Base-by-base conservation (phyloP, 1,284 basidiomycete genomes). In the Inonotus obliquus region DNA sequence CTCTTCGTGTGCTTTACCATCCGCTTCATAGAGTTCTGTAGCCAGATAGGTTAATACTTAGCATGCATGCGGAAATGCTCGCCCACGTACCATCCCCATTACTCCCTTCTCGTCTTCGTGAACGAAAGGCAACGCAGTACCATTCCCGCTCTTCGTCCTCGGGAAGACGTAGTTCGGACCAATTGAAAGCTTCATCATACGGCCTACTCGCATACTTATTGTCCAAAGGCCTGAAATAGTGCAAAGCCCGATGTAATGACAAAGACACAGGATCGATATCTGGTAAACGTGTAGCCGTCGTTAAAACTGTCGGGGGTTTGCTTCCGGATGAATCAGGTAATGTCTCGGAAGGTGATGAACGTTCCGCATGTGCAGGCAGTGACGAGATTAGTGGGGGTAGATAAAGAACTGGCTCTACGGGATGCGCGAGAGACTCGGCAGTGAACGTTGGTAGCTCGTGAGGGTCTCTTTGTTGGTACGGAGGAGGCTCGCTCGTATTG, bases 81-180 rank as follows among this genome's bases (percentile, higher is more conserved):
- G 25, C 32, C 9, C 66, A 67, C 87, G 73, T 68, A 92, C 89
- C 76, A 65, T 75, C 78, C 25, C 83, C 81, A 65, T 92, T 84
- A 67, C 87, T 89, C 21, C 84, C 88, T 6, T 78, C 74, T 67
- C 85, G 87, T 38, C 94, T 80, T 67, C 83, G 84, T 64, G 89
- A 92, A n/a, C 92, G 80, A 73, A 96, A 96, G 10, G 86, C 92
- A 21, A 96, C 94, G 62, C 86, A 87, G 71, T 95, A 96, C 92
- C 92, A 94, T 67, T 94, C 91, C 57, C 91, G 76, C 66, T 90
- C 88, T 47, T 90, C 81, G 2, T 88, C 81, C 56, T 76, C 75
- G 0, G 87, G 87, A 14, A 93, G 77, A 3, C 72, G 69, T 1
- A 97, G 76, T 51, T 89, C 81, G n/a, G 74, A 68, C 93, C 93